A percentile compares a stretch with the other conserved stretches of the same genome.
Conservation (phyloP, 805 yeast species). For the Zygosaccharomyces bisporus region DNA sequence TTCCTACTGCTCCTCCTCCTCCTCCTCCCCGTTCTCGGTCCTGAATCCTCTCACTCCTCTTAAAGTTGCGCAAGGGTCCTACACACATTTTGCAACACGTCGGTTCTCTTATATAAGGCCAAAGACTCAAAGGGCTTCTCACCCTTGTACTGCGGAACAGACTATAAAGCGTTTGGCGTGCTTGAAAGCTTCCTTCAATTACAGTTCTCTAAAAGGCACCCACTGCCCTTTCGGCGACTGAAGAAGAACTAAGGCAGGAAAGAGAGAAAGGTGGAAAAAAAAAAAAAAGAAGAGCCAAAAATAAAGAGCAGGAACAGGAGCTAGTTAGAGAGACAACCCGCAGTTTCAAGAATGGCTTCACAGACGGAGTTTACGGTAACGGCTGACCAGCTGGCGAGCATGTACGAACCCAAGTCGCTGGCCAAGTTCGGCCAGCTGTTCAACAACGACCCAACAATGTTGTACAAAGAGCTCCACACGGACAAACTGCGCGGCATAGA, state of each 20-base stretch:
- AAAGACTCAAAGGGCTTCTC: not conserved
- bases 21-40: not conserved
- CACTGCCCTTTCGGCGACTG: no score
- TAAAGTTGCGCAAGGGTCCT: conserved; percentile 7
- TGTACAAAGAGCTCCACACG: conserved; percentile 26
- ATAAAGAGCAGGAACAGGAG: not conserved
- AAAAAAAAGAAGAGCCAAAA: not conserved
- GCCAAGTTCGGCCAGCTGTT: conserved; percentile 24
- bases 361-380: conserved; percentile 12
- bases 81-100: not conserved
- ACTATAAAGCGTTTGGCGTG: not conserved
- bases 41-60: not conserved
- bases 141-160: not conserved
- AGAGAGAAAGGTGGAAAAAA: no score
- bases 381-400: conserved; percentile 22
- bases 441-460: conserved; percentile 19
- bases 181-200: not conserved
- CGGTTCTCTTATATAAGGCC: conserved; percentile 3
- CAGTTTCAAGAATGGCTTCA: not conserved
- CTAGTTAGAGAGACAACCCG: not conserved
- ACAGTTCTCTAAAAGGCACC: no score
- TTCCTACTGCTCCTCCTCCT: no score
- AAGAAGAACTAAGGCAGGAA: no score
- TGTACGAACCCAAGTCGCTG: conserved; percentile 37
- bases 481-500: conserved; percentile 24